A percentile compares a stretch with the other conserved stretches of the same genome.
Evolutionary conservation across 1,284 basidiomycete genomes (phyloP).

Genomic region (Cryptococcus depauperatus): DNA sequence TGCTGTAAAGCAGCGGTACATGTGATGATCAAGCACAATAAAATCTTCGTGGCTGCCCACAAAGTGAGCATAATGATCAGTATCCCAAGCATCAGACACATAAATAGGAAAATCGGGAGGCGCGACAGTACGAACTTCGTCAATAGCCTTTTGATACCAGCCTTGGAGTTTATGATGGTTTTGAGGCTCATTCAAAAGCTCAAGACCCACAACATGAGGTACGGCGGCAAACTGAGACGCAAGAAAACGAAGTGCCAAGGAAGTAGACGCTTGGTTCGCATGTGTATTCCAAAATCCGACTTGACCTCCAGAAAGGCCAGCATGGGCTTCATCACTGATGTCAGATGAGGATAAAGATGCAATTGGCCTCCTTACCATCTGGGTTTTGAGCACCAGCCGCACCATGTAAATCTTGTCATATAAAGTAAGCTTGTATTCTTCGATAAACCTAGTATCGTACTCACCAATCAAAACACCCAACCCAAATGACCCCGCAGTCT

Average conservation of each 20-base stretch:
- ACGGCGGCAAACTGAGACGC: slow-evolving; percentile 46
- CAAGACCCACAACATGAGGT: slow-evolving; percentile 67
- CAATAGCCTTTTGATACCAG: slow-evolving; percentile 61
- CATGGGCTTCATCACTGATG: slow-evolving; percentile 32
- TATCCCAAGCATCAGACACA: slow-evolving; percentile 70
- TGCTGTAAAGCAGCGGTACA: slow-evolving; percentile 60
- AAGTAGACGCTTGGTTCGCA: slow-evolving; percentile 54
- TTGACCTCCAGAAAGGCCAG: slow-evolving; percentile 41
- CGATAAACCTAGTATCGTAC: neutral
- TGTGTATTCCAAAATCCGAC: slow-evolving; percentile 40
- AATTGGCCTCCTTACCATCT: slow-evolving; percentile 30
- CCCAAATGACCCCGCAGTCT: slow-evolving; percentile 54
- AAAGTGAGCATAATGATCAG: slow-evolving; percentile 58
- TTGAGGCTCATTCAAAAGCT: slow-evolving; percentile 77
- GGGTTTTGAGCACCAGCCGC: slow-evolving; percentile 48
- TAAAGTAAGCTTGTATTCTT: neutral
- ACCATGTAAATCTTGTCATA: slow-evolving; percentile 44
- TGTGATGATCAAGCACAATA: slow-evolving; percentile 69
- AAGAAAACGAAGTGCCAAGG: slow-evolving; percentile 49
- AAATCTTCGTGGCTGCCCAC: slow-evolving; percentile 48
- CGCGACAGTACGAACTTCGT: slow-evolving; percentile 50
- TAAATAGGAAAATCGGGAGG: slow-evolving; percentile 59
- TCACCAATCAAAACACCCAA: slow-evolving; percentile 73
- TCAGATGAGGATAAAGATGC: slow-evolving; percentile 6
- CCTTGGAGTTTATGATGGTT: slow-evolving; percentile 50